Percentiles rank a stretch among this genome's conserved stretches.
phyloP scores from a whole-genome alignment of 2,329 filamentous ascomycete species.

The Periconia sp. region DNA sequence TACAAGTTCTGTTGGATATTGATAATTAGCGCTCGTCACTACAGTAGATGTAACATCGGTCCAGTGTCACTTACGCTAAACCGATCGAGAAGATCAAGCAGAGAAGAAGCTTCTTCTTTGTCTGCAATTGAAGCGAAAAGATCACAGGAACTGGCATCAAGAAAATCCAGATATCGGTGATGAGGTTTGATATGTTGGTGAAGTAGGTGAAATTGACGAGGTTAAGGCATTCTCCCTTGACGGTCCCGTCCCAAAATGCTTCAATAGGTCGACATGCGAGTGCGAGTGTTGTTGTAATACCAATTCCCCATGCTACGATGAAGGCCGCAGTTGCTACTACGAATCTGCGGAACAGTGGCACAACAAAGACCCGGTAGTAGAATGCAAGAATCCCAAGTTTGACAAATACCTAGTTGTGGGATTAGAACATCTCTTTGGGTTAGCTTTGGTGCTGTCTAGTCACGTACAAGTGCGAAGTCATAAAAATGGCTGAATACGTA shows the following conservation, averaged over 20 bases:
- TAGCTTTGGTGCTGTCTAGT: too few species aligned
- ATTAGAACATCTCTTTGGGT: too few species aligned
- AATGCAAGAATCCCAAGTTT: constrained; percentile 43
- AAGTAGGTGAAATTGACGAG: constrained; percentile 40
- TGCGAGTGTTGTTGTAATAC: constrained; percentile 36
- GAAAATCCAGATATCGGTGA: constrained; percentile 43
- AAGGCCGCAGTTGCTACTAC: constrained; percentile 37
- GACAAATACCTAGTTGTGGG: too few species aligned
- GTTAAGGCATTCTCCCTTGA: constrained; percentile 33
- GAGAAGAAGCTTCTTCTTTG: constrained; percentile 39
- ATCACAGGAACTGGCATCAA: constrained; percentile 42
- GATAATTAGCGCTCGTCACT: background rate
- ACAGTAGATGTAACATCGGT: too few species aligned
- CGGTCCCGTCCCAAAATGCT: constrained; percentile 36
- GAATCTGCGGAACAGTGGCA: constrained; percentile 33
- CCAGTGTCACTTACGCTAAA: constrained; percentile 30
- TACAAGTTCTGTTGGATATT: constrained; percentile 31
- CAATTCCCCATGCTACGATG: constrained; percentile 37
- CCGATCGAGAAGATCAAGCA: constrained; percentile 41
- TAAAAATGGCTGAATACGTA: constrained; percentile 45
- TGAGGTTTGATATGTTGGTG: constrained; percentile 42
- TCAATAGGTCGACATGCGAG: constrained; percentile 36
- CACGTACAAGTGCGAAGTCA: constrained; percentile 38
- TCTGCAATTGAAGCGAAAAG: constrained; percentile 40
- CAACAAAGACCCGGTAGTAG: constrained; percentile 40